Evolutionary conservation across 371 early-diverging fungal genomes (phyloP).

Genomic region (Synchytrium microbalum): DNA sequence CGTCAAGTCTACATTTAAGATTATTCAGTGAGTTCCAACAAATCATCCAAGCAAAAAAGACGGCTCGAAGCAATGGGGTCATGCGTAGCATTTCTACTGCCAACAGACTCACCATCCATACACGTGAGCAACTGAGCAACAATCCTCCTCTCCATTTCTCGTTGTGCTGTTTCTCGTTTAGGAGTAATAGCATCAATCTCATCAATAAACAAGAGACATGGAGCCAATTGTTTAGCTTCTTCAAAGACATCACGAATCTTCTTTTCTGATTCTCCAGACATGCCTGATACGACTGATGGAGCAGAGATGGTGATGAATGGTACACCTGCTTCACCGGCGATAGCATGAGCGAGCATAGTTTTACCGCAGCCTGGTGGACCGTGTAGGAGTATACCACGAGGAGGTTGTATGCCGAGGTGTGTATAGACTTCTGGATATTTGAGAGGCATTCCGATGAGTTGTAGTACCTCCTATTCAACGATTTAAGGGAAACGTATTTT

Average conservation of each 20-base stretch:
- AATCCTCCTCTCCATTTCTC: conserved; percentile 98
- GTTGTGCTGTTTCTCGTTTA: conserved; percentile 97
- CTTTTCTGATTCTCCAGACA: conserved; percentile 92
- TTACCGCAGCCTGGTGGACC: conserved; percentile 86
- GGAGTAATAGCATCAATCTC: conserved; percentile 99
- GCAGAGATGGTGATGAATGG: conserved; percentile 96
- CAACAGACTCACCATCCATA: conserved; percentile 73
- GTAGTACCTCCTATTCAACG: conserved; percentile 75
- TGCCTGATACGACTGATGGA: conserved; percentile 84
- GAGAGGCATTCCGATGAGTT: conserved; percentile 94
- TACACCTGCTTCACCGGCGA: conserved; percentile 93
- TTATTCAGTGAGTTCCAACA: not conserved
- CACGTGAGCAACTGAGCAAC: conserved; percentile 98
- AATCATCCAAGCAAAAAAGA: not conserved
- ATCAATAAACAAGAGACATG: conserved; percentile 98
- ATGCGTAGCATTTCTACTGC: conserved; percentile 13
- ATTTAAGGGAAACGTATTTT: conserved; percentile 3
- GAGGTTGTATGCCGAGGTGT: conserved; percentile 94
- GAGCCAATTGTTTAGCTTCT: conserved; percentile 68
- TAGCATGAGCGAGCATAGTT: conserved; percentile 95
- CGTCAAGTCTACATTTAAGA: conserved; percentile 2
- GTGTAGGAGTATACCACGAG: conserved; percentile 93
- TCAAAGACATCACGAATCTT: conserved; percentile 74
- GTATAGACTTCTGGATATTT: conserved; percentile 93
- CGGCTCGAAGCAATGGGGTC: conserved; percentile 42